These are phyloP conservation scores for Umbilicus rupestris DNA, from an alignment of 164 flowering plant genomes.

Conservation along the genomic window DNA sequence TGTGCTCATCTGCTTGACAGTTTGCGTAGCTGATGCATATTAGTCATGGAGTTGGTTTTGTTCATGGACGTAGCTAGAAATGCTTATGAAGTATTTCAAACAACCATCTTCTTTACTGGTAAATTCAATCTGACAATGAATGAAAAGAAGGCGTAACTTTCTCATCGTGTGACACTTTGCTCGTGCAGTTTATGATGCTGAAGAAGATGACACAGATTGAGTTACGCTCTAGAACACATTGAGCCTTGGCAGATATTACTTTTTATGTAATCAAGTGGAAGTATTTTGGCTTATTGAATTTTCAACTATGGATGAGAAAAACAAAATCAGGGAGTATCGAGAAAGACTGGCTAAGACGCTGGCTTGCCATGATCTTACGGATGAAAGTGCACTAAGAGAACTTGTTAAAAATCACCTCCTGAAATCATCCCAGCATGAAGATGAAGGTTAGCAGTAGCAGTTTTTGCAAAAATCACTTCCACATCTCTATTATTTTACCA, in stretches of 20 bases:
- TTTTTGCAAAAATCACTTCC: background rate
- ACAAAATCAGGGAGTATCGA: constrained; percentile 42
- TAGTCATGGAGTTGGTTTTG: background rate
- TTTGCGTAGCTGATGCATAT: background rate
- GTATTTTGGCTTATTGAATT: constrained; percentile 10
- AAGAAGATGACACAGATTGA: background rate
- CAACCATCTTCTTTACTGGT: background rate
- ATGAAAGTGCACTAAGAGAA: constrained; percentile 33
- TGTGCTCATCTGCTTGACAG: background rate
- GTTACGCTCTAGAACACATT: too few relatives aligned
- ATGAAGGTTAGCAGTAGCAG: constrained; percentile 27
- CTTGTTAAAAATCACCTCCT: constrained; percentile 57
- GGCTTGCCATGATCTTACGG: constrained; percentile 43
- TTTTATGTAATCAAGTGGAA: background rate
- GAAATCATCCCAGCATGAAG: constrained; percentile 25
- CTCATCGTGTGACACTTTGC: background rate
- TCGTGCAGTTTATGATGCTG: background rate
- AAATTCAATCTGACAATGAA: background rate
- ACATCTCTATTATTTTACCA: background rate
- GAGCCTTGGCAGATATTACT: too few relatives aligned
- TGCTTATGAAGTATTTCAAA: background rate
- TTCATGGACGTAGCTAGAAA: background rate
- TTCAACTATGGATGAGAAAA: constrained; percentile 41
- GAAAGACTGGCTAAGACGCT: constrained; percentile 65
- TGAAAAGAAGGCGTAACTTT: background rate